Conservation (phyloP, 73 alveolate species). For the Tetrahymena elliotti region DNA sequence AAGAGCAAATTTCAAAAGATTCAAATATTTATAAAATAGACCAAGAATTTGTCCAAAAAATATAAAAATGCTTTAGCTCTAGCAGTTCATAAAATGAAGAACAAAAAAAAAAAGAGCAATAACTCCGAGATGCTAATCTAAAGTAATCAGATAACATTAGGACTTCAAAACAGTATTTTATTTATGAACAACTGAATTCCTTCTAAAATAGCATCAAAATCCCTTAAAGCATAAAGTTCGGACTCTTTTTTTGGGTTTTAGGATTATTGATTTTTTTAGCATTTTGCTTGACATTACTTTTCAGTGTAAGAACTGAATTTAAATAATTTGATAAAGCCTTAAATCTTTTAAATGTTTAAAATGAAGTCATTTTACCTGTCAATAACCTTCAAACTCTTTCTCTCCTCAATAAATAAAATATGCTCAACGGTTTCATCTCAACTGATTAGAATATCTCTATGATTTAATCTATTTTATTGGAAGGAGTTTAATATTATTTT, state of each 20-base stretch:
- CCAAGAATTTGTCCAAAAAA: background rate
- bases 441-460: background rate
- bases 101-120: background rate
- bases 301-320: background rate
- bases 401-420: background rate
- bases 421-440: background rate
- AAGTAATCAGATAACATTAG: background rate
- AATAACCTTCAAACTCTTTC: background rate
- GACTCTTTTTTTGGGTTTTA: background rate
- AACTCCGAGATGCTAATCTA: background rate
- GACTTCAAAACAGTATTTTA: background rate
- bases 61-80: background rate
- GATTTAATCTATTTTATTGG: background rate
- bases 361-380: background rate
- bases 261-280: background rate
- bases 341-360: background rate
- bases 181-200: background rate
- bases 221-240: background rate
- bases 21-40: background rate
- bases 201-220: background rate
- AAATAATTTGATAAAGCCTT: background rate
- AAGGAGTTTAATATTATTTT: background rate
- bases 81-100: background rate
- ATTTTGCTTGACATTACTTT: background rate
- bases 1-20: background rate